Evolutionary conservation across 257 asterid species (phyloP).

Genomic region (Pogostemon cablin): DNA sequence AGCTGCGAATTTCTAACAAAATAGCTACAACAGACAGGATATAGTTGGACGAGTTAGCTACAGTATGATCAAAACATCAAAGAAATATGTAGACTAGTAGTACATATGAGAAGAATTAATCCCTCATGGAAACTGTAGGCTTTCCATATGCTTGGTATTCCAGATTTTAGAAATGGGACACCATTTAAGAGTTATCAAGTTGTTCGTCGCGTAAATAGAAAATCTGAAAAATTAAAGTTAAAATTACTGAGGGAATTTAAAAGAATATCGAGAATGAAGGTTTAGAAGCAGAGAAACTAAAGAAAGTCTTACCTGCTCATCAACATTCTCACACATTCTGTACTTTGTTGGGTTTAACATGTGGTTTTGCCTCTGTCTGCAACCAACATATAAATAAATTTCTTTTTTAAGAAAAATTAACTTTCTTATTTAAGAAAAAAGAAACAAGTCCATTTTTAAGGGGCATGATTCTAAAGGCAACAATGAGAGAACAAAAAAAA

Average conservation of each 20-base stretch:
- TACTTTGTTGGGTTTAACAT: slow-evolving; percentile 39
- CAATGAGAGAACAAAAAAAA: background rate
- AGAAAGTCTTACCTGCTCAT: slow-evolving; percentile 35
- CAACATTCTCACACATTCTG: slow-evolving; percentile 41
- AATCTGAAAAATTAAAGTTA: background rate
- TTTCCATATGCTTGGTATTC: slow-evolving; percentile 19
- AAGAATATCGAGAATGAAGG: slow-evolving; percentile 5
- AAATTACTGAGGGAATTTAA: background rate
- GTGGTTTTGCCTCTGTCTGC: slow-evolving; percentile 40
- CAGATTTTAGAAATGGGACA: slow-evolving; percentile 1
- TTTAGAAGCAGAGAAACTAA: background rate
- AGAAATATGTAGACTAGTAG: slow-evolving; percentile 28
- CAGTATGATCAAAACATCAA: slow-evolving; percentile 27
- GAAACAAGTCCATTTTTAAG: background rate
- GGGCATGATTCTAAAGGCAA: background rate
- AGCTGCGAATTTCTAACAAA: slow-evolving; percentile 26
- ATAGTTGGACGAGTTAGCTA: slow-evolving; percentile 24
- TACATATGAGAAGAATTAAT: slow-evolving; percentile 20
- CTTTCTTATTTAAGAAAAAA: background rate
- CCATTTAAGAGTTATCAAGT: slow-evolving; percentile 16
- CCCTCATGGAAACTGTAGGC: slow-evolving; percentile 27
- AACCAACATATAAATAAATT: background rate
- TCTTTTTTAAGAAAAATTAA: background rate
- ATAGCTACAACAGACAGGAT: slow-evolving; percentile 23
- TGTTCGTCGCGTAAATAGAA: slow-evolving; percentile 20